phyloP scores from a whole-genome alignment of 768 basidiomycete species.

The Amylocystis lapponica region DNA sequence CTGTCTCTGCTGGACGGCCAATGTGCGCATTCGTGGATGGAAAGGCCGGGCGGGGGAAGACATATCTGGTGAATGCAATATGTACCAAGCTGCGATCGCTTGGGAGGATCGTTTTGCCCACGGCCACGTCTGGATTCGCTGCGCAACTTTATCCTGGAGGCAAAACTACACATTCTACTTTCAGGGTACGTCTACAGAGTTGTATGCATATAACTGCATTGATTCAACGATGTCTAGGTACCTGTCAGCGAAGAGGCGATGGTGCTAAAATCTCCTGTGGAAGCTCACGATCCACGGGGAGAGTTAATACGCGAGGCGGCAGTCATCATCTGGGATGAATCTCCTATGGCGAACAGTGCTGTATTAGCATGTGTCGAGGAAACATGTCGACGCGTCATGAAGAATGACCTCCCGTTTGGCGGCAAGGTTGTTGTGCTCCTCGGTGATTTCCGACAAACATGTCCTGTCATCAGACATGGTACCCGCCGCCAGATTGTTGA shows the following conservation, averaged over 20 bases:
- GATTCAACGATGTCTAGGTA: constrained; percentile 19
- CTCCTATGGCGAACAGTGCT: constrained; percentile 34
- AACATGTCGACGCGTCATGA: constrained; percentile 23
- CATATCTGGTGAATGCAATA: constrained; percentile 29
- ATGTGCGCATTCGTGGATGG: constrained; percentile 32
- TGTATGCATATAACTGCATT: not conserved
- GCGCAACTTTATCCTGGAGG: constrained; percentile 34
- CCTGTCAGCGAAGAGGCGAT: constrained; percentile 29
- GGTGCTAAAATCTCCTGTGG: constrained; percentile 27
- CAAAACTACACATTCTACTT: constrained; percentile 32
- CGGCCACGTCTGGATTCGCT: constrained; percentile 35
- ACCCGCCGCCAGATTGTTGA: constrained; percentile 23
- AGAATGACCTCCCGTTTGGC: constrained; percentile 29
- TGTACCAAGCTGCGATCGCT: constrained; percentile 24
- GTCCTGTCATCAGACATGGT: constrained; percentile 31
- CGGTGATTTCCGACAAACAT: constrained; percentile 37
- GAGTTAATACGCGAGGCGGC: constrained; percentile 28
- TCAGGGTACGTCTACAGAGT: constrained; percentile 25
- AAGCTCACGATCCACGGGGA: constrained; percentile 18
- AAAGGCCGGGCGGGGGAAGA: constrained; percentile 38
- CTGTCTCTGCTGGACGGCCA: constrained; percentile 8
- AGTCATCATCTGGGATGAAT: constrained; percentile 37
- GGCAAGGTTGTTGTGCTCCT: constrained; percentile 31
- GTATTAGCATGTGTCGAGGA: constrained; percentile 32
- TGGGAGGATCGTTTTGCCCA: constrained; percentile 28